Evolutionary conservation across 805 yeast genomes (phyloP), one percentile per base, ranked within the genome.

Genomic region (Lachancea nothofagi): DNA sequence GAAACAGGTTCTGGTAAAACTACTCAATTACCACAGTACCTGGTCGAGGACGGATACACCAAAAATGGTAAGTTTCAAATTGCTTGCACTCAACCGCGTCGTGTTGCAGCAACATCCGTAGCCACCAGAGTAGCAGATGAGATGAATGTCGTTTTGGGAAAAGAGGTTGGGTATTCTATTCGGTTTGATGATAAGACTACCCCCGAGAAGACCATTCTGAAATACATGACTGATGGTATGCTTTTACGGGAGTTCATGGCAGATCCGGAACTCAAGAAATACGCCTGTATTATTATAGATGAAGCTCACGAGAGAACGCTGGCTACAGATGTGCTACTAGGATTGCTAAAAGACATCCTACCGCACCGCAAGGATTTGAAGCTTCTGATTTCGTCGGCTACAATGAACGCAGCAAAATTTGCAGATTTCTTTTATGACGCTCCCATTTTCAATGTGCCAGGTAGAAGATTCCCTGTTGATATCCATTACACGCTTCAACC

Each of bases 221-320:
- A 90, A 65, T 93, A 93, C 61, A 75, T 89, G 76, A 93, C 98
- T 0, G 98, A 93, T 61, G 98, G 98, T 72, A 85, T 88, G 87
- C 69, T 93, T 15, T 67, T 89, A 24, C 65, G 96, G 43, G 98
- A 93, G 62, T 81, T 86, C 48, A 63, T 89, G 24, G 67, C 73
- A 1, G 97, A 89, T 56, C 85, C 94, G 0, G 75, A 75, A 30
- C 62, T 89, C 29, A 61, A 70, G 1, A 65, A 63, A 2, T 90
- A 89, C 55, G 76, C 93, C 1, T 95, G 84, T 1, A 70, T 90
- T 41, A 88, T 90, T 83, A 80, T 90, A 34, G 98, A 90, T 63
- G 98, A 90, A 62, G 98, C 98, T 0, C 98, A 93, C 57, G 98
- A 93, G 59, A 72, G 98, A 42, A 93, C 97, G 0, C 67, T 90